Base-by-base conservation (phyloP, 805 yeast genomes). In the Saturnispora besseyi region DNA sequence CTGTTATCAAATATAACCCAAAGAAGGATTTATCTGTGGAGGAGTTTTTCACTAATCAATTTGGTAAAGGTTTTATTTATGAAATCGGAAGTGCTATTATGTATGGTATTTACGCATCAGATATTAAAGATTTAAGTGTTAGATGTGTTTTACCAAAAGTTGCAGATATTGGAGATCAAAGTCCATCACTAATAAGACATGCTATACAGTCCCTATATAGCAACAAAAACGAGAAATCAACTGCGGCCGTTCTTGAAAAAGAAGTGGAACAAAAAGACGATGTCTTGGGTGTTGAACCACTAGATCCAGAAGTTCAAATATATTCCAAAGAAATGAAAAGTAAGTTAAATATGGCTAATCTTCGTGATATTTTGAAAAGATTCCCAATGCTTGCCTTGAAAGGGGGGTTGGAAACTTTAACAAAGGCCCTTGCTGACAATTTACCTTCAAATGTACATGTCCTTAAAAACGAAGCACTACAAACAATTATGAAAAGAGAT, bases 31-130 rank as follows among this genome's bases (percentile, higher is more conserved):
- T 48, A 49, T 45, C 51, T 21, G 52, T 91, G 1, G 81, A 77
- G 42, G 69, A 75, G 2, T 87, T 88, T 59, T 62, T 90, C 33
- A 60, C 69, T 2, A 70, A 97, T 55, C 67, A 96, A 53, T 82
- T 89, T 61, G 90, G 90, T 3, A 69, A 71, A 8, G 69, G 71
- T 8, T 21, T 67, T n/a, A 69, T 75, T 3, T 68, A 67, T 51
- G 81, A 86, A 46, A 66, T 91, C 12, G 66, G 85, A 21, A 85
- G 96, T 64, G 98, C 96, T 0, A 67, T 89, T 4, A 71, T 84
- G 62, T 88, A 89, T 60, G 99, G 99, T 0, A 81, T 93, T 1
- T 91, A 89, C 64, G 96, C 95, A 1, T 93, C 87, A n/a, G 95
- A 90, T 63, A 73, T 80, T 2, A 59, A 72, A 5, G 69, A 76